Evolutionary conservation across 331 rosid species (phyloP).

Genomic region (Pyrus hybrid): DNA sequence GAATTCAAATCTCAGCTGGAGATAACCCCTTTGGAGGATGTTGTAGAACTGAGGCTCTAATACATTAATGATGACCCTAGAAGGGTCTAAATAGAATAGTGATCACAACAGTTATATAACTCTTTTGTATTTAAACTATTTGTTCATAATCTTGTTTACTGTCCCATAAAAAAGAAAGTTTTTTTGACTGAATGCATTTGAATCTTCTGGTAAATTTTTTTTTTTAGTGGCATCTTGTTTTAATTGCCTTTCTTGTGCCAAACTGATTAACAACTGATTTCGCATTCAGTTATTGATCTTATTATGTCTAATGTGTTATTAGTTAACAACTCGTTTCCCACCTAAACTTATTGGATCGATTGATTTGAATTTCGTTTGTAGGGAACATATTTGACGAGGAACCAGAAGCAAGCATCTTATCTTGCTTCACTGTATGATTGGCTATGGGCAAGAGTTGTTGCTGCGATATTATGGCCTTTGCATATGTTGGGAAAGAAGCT

Average conservation of each 20-base stretch:
- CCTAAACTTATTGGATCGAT: slow-evolving; percentile 8
- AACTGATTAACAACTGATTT: not conserved
- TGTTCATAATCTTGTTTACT: not conserved
- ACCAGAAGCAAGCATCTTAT: slow-evolving; percentile 48
- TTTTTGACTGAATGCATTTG: not conserved
- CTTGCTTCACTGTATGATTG: slow-evolving; percentile 53
- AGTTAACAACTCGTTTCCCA: not conserved
- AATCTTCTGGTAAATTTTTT: not conserved
- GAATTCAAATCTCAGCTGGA: not conserved
- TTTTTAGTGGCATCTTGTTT: not conserved
- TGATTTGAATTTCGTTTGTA: slow-evolving; percentile 25
- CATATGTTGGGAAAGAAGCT: slow-evolving; percentile 74
- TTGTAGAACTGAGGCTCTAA: not conserved
- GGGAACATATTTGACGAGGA: slow-evolving; percentile 70
- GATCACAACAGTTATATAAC: not conserved
- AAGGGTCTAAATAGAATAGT: not conserved
- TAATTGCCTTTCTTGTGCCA: not conserved
- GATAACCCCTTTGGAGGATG: not conserved
- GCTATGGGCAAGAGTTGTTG: slow-evolving; percentile 71
- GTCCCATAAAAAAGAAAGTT: not conserved
- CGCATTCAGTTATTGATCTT: not conserved
- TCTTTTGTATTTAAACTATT: not conserved
- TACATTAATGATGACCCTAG: not conserved
- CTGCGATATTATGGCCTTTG: slow-evolving; percentile 61
- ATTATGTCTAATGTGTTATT: not conserved